These are phyloP conservation scores for Cryptosporidium sp. DNA, from an alignment of 169 alveolate species.

Conservation along the genomic window DNA sequence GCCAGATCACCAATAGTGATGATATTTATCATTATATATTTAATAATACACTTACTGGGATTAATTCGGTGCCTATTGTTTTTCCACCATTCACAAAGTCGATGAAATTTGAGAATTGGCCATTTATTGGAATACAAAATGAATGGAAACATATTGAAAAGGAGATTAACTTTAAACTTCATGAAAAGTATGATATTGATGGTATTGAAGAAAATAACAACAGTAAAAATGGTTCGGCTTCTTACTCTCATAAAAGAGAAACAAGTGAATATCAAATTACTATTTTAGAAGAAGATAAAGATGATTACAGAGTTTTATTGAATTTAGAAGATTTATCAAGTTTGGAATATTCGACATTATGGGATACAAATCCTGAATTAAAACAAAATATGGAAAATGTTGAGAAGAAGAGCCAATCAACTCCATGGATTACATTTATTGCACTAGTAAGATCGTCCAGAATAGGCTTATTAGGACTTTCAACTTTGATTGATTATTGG, in stretches of 20 bases:
- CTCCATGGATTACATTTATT: conserved; percentile 70
- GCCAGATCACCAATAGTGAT: neutral
- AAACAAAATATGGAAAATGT: conserved; percentile 13
- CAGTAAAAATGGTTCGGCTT: neutral
- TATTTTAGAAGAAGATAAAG: neutral
- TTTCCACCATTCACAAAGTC: conserved; percentile 75
- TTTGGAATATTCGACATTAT: conserved; percentile 23
- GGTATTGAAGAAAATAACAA: neutral
- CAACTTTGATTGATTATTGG: conserved; percentile 53
- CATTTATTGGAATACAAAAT: conserved; percentile 36
- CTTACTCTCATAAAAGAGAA: neutral
- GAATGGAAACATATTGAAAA: conserved; percentile 46
- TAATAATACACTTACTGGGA: neutral
- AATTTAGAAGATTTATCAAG: conserved; percentile 7
- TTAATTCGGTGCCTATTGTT: conserved; percentile 31
- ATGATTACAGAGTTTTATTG: neutral
- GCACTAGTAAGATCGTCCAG: conserved; percentile 33
- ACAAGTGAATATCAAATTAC: neutral
- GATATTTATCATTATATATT: conserved; percentile 44
- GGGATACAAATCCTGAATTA: conserved; percentile 65
- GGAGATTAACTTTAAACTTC: conserved; percentile 6
- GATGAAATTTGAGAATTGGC: conserved; percentile 52
- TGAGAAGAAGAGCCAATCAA: conserved; percentile 15
- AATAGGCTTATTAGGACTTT: conserved; percentile 31
- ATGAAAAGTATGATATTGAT: conserved; percentile 11